Evolutionary conservation across 2,329 filamentous ascomycete species (phyloP), one percentile per base, ranked within the genome.

Genomic region (Alternaria rosae): DNA sequence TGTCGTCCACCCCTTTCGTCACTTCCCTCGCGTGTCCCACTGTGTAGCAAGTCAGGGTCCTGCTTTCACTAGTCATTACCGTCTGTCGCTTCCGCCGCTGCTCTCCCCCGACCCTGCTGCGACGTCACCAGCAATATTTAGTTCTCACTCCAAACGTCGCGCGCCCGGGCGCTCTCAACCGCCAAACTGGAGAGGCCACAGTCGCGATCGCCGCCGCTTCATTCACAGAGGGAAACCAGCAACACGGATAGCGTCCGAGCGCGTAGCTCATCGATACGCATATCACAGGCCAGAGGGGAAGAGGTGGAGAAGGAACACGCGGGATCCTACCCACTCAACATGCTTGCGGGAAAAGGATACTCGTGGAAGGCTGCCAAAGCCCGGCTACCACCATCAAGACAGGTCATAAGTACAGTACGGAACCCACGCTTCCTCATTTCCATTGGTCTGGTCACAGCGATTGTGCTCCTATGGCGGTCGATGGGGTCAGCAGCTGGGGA

Each of bases 271-370:
- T 76, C 74, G 35, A 70, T 76, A 32, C 74, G 72, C 55, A 69
- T 76, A 62, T 76, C 73, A 56, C 73, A 77, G 67, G 70, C 66
- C 32, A 65, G 72, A 70, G 71, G 66, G 26, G 70, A 71, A 28
- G 73, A 72, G 57, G 61, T 58, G 44, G 68, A 75, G 21, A 65
- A 70, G 59, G 61, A 59, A 51, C 59, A 65, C 61, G 62, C 61
- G 35, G 68, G 64, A 63, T 64, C 57, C 55, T 60, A 54, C 45
- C 43, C 48, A 48, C 59, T 72, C 67, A 73, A 51, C 54, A 97
- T 97, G 94, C 88, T 97, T 83, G 88, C 96, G 73, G 92, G 92
- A 68, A 97, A 97, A 82, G 92, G 91, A 79, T 92, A 92, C 78
- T 87, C 89, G 80, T 98, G 94, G 94, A 97, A 97, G 85, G 91